phyloP scores from a whole-genome alignment of 768 basidiomycete genomes.

The Panaeolus cyanescens region DNA sequence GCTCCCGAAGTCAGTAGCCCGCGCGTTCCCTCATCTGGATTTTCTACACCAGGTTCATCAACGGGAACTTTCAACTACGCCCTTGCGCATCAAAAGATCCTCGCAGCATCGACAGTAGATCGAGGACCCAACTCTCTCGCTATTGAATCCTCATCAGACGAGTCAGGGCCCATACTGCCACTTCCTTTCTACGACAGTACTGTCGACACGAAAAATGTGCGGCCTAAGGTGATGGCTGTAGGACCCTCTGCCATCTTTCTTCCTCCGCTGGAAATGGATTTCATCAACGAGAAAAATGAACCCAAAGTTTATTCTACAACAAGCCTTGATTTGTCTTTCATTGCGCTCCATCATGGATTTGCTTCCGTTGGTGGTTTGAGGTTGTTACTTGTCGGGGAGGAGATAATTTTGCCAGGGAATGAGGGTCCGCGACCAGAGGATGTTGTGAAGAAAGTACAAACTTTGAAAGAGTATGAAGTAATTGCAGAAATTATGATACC shows the following conservation, averaged over 20 bases:
- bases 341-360: conserved; percentile 63
- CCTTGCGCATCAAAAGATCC: conserved; percentile 51
- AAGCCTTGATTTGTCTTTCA: conserved; percentile 65
- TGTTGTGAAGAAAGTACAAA: conserved; percentile 25
- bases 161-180: conserved; percentile 35
- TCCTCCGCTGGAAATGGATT: conserved; percentile 40
- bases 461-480: conserved; percentile 71
- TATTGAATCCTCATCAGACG: conserved; percentile 13
- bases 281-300: conserved; percentile 16
- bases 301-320: conserved; percentile 42
- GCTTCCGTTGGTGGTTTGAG: conserved; percentile 68
- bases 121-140: conserved; percentile 21
- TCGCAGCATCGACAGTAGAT: conserved; percentile 42
- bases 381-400: conserved; percentile 65
- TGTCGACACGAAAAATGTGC: conserved; percentile 34
- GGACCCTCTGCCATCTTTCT: conserved; percentile 55
- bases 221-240: conserved; percentile 39
- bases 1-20: conserved; percentile 30
- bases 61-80: conserved; percentile 52
- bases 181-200: conserved; percentile 42
- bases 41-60: conserved; percentile 52
- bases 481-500: conserved; percentile 73
- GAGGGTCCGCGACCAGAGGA: conserved; percentile 30
- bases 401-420: conserved; percentile 23
- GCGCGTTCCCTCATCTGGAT: conserved; percentile 47